Base-by-base conservation (phyloP, 768 basidiomycete genomes). In the Mycena vulgaris region DNA sequence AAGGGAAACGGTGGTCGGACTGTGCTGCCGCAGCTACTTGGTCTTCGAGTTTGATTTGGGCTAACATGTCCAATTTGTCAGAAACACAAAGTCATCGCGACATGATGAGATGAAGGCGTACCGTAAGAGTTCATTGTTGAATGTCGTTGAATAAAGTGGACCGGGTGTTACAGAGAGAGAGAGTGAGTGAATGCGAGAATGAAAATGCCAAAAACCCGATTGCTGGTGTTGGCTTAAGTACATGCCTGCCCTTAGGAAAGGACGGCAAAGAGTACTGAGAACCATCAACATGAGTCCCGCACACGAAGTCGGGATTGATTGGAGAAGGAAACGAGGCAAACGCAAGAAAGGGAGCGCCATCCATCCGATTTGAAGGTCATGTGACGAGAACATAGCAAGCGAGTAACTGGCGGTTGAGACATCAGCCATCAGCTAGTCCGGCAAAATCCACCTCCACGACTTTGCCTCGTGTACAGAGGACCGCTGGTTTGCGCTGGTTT, bases 341-440 rank as follows among this genome's bases (percentile, higher is more conserved):
- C 49, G 16, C 47, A 52, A 74, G 59, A 76, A 76, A 77, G 76
- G 77, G 75, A 75, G 67, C 64, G 68, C 64, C 61, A 14, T 31
- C 40, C 33, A 66, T 48, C 49, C 55, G 45, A 59, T 39, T 62
- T 45, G 53, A 19, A 25, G 25, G 58, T 75, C 78, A 79, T 66
- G 74, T 80, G 80, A 77, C 58, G 39, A 59, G 57, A 66, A 78
- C 77, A 77, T 76, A 77, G 76, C 71, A 76, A 76, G 53, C 19
- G 23, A 3, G 27, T 6, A 48, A 27, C 16, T 48, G 47, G 25
- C 16, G 35, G 42, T 40, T 27, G 42, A 45, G 42, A 45, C 42
- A 45, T 45, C 42, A 45, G 42, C 19, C 42, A 45, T 45, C 17
- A 8, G 17, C 60, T 40, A 37, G 52, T 23, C 19, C 1, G n/a